Conservation (phyloP, 345 rosid species). For the Lepidium sativum region DNA sequence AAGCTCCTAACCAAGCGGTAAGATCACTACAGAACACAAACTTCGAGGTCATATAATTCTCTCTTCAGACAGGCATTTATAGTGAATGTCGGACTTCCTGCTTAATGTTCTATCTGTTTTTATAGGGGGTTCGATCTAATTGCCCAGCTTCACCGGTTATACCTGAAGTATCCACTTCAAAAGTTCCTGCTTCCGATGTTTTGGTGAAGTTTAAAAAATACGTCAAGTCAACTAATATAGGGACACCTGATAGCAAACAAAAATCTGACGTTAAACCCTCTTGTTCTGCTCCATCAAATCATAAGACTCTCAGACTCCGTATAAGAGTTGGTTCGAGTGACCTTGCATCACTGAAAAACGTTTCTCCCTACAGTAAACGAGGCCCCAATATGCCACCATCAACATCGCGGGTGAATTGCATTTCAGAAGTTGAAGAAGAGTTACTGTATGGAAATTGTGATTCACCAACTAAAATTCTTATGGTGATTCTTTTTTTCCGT, state of each 20-base stretch:
- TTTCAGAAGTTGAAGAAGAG: slow-evolving; percentile 60
- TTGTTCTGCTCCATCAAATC: slow-evolving; percentile 39
- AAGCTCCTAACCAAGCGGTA: slow-evolving; percentile 18
- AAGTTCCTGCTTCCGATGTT: slow-evolving; percentile 31
- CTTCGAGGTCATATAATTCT: slow-evolving; percentile 36
- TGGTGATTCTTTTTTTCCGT: slow-evolving; percentile 36
- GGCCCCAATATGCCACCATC: slow-evolving; percentile 73
- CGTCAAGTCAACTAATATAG: slow-evolving; percentile 29
- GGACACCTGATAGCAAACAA: slow-evolving; percentile 31
- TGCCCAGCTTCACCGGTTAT: slow-evolving; percentile 31
- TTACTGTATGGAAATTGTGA: slow-evolving; percentile 44
- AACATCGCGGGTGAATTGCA: slow-evolving; percentile 60
- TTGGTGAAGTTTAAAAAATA: slow-evolving; percentile 34
- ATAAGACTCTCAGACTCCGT: slow-evolving; percentile 61
- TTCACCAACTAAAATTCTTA: slow-evolving; percentile 62
- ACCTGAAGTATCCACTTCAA: slow-evolving; percentile 34
- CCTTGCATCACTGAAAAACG: slow-evolving; percentile 55
- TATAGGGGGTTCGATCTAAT: slow-evolving; percentile 41
- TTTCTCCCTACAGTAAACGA: slow-evolving; percentile 57
- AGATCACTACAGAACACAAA: slow-evolving; percentile 37
- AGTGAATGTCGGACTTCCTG: slow-evolving; percentile 1
- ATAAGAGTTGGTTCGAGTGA: slow-evolving; percentile 77
- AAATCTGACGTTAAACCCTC: slow-evolving; percentile 28
- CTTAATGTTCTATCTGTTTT: background rate
- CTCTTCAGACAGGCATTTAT: background rate